Conservation (phyloP, 1,284 basidiomycete species). For the Apiotrichum brassicae region DNA sequence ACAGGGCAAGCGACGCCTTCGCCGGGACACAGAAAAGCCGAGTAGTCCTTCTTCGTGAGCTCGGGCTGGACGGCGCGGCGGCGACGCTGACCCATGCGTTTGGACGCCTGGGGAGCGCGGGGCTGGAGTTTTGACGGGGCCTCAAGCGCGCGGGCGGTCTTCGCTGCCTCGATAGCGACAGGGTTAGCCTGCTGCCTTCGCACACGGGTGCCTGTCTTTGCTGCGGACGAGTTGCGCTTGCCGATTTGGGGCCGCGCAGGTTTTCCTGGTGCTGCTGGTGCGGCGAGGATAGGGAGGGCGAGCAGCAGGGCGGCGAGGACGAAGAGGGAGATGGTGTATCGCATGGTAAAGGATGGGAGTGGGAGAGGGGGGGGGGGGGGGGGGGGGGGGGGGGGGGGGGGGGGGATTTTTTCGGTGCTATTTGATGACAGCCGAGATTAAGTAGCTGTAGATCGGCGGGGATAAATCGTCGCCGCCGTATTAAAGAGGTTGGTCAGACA, state of each 20-base stretch:
- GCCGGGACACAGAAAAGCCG: slow-evolving; percentile 46
- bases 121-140: slow-evolving; percentile 32
- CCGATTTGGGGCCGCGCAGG: neutral
- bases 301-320: neutral
- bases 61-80: slow-evolving; percentile 18
- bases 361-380: neutral
- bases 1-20: slow-evolving; percentile 45
- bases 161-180: neutral
- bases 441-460: too few species aligned
- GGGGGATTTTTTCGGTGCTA: too few species aligned
- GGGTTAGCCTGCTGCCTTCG: neutral
- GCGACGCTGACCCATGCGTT: slow-evolving; percentile 39
- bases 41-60: slow-evolving; percentile 45
- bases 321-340: neutral
- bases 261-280: neutral
- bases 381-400: too few species aligned
- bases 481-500: too few species aligned
- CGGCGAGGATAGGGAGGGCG: neutral
- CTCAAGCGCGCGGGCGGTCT: slow-evolving; percentile 10
- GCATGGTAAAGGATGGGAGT: neutral
- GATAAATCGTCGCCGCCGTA: too few species aligned
- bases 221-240: neutral
- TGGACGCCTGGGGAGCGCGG: slow-evolving; percentile 32
- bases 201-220: neutral
- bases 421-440: too few species aligned